A percentile compares a stretch with the other conserved stretches of the same genome.
phyloP scores from a whole-genome alignment of 2,329 filamentous ascomycete genomes.

The Aureobasidium sp. region DNA sequence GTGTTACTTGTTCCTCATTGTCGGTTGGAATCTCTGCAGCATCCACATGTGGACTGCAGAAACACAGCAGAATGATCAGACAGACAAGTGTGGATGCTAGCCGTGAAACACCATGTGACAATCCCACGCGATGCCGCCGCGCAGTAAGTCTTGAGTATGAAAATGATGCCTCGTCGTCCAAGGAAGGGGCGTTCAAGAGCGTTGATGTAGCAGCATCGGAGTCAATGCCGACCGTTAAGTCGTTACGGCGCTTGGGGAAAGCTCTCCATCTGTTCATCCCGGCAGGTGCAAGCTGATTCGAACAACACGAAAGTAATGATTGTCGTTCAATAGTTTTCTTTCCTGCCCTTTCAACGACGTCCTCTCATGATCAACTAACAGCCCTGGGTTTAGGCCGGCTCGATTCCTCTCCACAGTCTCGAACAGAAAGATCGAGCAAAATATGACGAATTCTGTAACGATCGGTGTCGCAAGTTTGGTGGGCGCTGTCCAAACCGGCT shows the following conservation, averaged over 20 bases:
- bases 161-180: background rate
- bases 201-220: background rate
- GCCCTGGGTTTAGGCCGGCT: background rate
- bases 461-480: constrained; percentile 11
- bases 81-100: background rate
- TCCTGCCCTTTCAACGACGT: background rate
- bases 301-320: background rate
- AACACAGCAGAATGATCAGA: background rate
- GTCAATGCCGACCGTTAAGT: constrained; percentile 1
- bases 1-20: background rate
- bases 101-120: background rate
- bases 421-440: background rate
- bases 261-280: constrained; percentile 11
- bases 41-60: background rate
- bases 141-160: background rate
- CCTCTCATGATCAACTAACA: background rate
- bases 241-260: background rate
- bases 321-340: background rate
- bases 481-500: background rate
- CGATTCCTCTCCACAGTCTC: background rate
- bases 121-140: background rate
- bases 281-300: background rate
- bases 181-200: background rate
- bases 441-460: constrained; percentile 11
- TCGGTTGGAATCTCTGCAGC: background rate